Percentiles rank a stretch among this genome's conserved stretches.
Conservation (phyloP, 805 yeast genomes). For the Wickerhamiella kazuoi region DNA sequence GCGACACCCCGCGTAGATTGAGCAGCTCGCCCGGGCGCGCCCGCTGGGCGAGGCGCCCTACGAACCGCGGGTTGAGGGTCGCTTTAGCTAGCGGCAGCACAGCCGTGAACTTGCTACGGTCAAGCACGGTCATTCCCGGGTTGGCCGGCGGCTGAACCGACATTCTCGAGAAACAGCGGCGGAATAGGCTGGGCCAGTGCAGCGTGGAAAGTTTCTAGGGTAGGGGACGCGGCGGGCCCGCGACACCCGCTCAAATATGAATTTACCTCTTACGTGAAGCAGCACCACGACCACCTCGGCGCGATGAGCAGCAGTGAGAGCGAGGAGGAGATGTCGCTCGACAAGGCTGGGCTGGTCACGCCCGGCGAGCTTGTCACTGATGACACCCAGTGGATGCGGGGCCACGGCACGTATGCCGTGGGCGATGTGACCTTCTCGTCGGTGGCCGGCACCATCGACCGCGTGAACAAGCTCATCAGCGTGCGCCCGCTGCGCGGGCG, state of each 20-base stretch:
- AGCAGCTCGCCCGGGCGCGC: constrained; percentile 40
- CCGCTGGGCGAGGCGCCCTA: constrained; percentile 44
- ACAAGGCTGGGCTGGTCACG: constrained; percentile 39
- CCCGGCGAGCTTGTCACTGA: constrained; percentile 96
- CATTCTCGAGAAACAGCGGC: neutral
- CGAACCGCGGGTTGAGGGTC: constrained; percentile 39
- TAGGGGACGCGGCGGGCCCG: no score
- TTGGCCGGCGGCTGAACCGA: constrained; percentile 42
- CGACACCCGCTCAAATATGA: no score
- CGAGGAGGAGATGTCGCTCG: constrained; percentile 8
- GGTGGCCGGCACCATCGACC: constrained; percentile 76
- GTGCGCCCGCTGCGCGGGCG: constrained; percentile 77
- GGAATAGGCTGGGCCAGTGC: neutral
- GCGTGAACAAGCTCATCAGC: constrained; percentile 72
- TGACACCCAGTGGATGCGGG: constrained; percentile 95
- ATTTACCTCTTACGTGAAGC: no score
- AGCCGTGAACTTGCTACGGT: constrained; percentile 43
- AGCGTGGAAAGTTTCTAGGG: neutral
- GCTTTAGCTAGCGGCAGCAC: constrained; percentile 50
- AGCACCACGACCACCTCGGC: no score
- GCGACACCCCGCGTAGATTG: constrained; percentile 50
- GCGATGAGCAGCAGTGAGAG: neutral
- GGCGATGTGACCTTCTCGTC: constrained; percentile 67
- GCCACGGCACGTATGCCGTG: constrained; percentile 75
- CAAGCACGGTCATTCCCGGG: constrained; percentile 45